Base-by-base conservation (phyloP, 1,284 basidiomycete species). In the Microbotryum scabiosae region DNA sequence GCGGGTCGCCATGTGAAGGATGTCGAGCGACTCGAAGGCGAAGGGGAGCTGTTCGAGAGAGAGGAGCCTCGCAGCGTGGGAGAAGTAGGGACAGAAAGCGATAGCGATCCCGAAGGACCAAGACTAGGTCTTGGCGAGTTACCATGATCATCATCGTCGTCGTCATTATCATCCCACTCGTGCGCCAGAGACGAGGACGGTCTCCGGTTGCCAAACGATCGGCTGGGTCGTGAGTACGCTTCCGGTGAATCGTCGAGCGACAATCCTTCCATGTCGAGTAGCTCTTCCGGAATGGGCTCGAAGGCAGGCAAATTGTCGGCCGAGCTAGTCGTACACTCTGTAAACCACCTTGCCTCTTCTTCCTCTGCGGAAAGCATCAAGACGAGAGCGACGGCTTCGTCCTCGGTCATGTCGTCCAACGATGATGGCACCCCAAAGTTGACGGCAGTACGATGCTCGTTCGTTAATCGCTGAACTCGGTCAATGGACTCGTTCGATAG, bases 321-420 rank as follows among this genome's bases (percentile, higher is more conserved):
- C 46, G 16, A 41, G 43, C 51, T 52, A 18, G 26, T n/a, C 3
- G 26, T 28, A 36, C 45, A 51, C 10, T 43, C 47, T 0, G 45
- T 49, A 44, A 58, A 43, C 21, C 61, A 46, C 7, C 53, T 51
- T 21, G n/a, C 32, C 57, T 72, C 70, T 47, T 67, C 58, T 23
- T 68, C 68, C 21, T 72, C 69, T 0, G 51, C 58, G 16, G 65
- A 67, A 21, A 72, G 61, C 62, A 72, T 69, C 61, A 67, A 57
- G 4, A 69, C 70, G 14, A 67, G 63, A 2, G 65, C 65, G 41
- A 69, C 57, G 7, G 68, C 68, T 45, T 72, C 70, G 5, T 69
- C 68, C 30, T 70, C 70, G 1, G 70, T 70, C 64, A 70, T 62
- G 47, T 67, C 63, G 28, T 64, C 69, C 25, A 66, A 58, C 12